These are phyloP conservation scores for Umbelopsis sp. DNA, from an alignment of 371 early-diverging fungal species.

Conservation along the genomic window DNA sequence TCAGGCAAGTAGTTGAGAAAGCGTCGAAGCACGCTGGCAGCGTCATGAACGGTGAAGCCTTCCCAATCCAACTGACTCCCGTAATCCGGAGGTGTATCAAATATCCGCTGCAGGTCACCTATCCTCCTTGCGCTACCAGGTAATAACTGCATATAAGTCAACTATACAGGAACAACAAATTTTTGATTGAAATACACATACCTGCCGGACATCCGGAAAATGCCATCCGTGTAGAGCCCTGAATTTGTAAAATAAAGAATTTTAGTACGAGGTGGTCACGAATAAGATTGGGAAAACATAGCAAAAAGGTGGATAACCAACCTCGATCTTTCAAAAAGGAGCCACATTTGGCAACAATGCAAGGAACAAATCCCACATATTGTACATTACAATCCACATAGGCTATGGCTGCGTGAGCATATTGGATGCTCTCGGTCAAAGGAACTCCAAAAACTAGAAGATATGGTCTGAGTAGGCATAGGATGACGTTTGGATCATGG, in stretches of 20 bases:
- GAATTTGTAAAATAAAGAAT: neutral
- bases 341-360: conserved; percentile 58
- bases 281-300: neutral
- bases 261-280: neutral
- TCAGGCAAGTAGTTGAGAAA: conserved; percentile 68
- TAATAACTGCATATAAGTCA: neutral
- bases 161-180: neutral
- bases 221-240: conserved; percentile 43
- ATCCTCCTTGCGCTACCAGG: conserved; percentile 58
- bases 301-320: neutral
- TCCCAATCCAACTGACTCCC: conserved; percentile 64
- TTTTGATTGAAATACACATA: conserved; percentile 10
- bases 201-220: conserved; percentile 47
- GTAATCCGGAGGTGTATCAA: conserved; percentile 58
- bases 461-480: neutral
- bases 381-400: conserved; percentile 35
- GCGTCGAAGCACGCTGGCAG: conserved; percentile 61
- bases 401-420: conserved; percentile 33
- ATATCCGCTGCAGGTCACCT: conserved; percentile 59
- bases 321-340: conserved; percentile 54
- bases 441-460: conserved; percentile 35
- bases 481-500: neutral
- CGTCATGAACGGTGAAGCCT: conserved; percentile 65
- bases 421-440: conserved; percentile 30
- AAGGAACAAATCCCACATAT: conserved; percentile 47